phyloP scores from a whole-genome alignment of 1,284 basidiomycete species.

The Athelia sp. region DNA sequence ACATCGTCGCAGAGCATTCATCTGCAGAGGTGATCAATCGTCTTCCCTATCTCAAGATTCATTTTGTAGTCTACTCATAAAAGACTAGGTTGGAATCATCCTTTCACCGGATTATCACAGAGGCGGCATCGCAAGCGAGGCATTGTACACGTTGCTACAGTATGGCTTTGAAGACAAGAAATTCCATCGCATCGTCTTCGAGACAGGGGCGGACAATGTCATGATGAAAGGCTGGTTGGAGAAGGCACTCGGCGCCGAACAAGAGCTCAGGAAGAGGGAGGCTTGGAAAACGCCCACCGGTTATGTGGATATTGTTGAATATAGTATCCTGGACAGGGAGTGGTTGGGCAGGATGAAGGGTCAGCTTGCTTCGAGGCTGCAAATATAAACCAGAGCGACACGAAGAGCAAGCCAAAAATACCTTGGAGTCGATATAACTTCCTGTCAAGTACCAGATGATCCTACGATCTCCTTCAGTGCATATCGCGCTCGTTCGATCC shows the following conservation, averaged over 20 bases:
- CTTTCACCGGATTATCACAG: background rate
- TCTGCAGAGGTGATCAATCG: background rate
- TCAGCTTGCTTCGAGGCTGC: constrained; percentile 10
- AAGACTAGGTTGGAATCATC: background rate
- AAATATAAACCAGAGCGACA: background rate
- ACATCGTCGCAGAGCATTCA: background rate
- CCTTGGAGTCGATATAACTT: too few species aligned
- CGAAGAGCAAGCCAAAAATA: too few species aligned
- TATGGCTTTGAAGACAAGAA: background rate
- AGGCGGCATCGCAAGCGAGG: background rate
- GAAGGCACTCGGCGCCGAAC: constrained; percentile 6
- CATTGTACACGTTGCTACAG: background rate
- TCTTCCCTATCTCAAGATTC: too few species aligned
- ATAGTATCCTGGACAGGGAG: constrained; percentile 36
- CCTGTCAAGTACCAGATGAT: too few species aligned
- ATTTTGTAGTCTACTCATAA: too few species aligned
- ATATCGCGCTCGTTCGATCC: too few species aligned
- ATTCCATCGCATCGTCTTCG: background rate
- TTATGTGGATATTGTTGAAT: constrained; percentile 32
- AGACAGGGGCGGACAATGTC: background rate
- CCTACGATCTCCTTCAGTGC: too few species aligned
- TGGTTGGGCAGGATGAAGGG: constrained; percentile 30
- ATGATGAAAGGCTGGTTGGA: background rate
- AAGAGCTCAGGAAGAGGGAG: constrained; percentile 30
- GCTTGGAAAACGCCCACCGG: constrained; percentile 31